These are phyloP conservation scores for Pseudogymnoascus sp. DNA, from an alignment of 2,329 filamentous ascomycete genomes.

Conservation along the genomic window DNA sequence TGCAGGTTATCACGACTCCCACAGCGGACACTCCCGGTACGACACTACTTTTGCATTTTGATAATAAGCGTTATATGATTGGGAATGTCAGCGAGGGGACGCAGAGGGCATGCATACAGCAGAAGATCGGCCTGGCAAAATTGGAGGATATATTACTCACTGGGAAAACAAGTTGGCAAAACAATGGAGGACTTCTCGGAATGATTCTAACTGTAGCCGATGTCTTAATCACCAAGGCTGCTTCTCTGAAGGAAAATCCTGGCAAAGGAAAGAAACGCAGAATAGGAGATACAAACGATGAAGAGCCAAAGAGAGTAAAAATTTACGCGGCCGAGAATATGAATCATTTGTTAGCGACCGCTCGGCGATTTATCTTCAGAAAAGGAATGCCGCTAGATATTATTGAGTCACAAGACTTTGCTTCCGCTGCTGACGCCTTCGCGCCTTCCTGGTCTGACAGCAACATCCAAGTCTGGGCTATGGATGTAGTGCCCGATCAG, in stretches of 20 bases:
- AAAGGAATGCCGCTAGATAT: slow-evolving; percentile 69
- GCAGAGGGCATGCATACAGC: slow-evolving; percentile 60
- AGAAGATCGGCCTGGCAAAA: slow-evolving; percentile 56
- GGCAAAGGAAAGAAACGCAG: slow-evolving; percentile 31
- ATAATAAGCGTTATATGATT: slow-evolving; percentile 76
- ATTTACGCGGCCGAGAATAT: slow-evolving; percentile 78
- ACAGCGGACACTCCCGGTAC: slow-evolving; percentile 84
- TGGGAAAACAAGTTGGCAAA: slow-evolving; percentile 67
- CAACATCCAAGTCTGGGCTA: slow-evolving; percentile 76
- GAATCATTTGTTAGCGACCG: slow-evolving; percentile 72
- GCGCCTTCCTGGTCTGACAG: slow-evolving; percentile 67
- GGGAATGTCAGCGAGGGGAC: slow-evolving; percentile 78
- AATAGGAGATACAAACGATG: slow-evolving; percentile 17
- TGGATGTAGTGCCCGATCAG: slow-evolving; percentile 45
- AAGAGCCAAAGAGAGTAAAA: slow-evolving; percentile 40
- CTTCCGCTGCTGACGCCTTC: neutral
- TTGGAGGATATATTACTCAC: slow-evolving; percentile 76
- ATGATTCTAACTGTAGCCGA: slow-evolving; percentile 80
- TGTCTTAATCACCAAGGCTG: slow-evolving; percentile 41
- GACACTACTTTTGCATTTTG: slow-evolving; percentile 69
- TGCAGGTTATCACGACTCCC: slow-evolving; percentile 73
- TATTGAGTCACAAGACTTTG: slow-evolving; percentile 53
- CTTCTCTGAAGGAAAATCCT: slow-evolving; percentile 35
- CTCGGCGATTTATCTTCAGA: slow-evolving; percentile 77
- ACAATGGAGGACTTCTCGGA: slow-evolving; percentile 74